Percentiles rank a stretch among this genome's conserved stretches.
Conservation (phyloP, 805 yeast genomes). For the Alloascoidea hylecoeti region DNA sequence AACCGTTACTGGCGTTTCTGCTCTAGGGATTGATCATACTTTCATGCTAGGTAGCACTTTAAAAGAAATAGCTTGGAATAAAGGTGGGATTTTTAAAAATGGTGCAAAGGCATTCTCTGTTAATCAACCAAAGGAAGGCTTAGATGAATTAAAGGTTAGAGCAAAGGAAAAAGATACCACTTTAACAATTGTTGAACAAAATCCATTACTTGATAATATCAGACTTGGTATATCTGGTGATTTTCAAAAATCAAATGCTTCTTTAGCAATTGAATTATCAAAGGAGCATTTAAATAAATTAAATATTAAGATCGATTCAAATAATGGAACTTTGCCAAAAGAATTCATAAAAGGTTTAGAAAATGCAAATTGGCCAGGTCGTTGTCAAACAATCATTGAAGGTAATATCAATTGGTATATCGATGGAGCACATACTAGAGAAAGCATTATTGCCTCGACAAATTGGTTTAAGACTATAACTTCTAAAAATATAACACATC, state of each 20-base stretch:
- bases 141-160: conserved; percentile 39
- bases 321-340: conserved; percentile 13
- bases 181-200: conserved; percentile 17
- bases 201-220: conserved; percentile 20
- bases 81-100: conserved; percentile 79
- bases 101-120: conserved; percentile 58
- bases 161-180: conserved; percentile 48
- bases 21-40: conserved; percentile 88
- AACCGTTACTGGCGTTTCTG: conserved; percentile 70
- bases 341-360: conserved; percentile 35
- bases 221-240: conserved; percentile 69
- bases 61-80: conserved; percentile 90
- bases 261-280: conserved; percentile 68
- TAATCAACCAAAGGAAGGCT: conserved; percentile 38
- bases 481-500: conserved; percentile 14
- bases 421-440: conserved; percentile 95
- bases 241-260: conserved; percentile 77
- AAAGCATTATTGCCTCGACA: conserved; percentile 72
- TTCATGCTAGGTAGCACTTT: conserved; percentile 76
- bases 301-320: conserved; percentile 17
- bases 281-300: conserved; percentile 39
- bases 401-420: conserved; percentile 57
- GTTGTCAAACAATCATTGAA: conserved; percentile 61
- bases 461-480: conserved; percentile 46
- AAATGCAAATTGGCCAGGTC: conserved; percentile 81